Evolutionary conservation across 179 eudicot genomes (phyloP).

Genomic region (Dionaea muscipula): DNA sequence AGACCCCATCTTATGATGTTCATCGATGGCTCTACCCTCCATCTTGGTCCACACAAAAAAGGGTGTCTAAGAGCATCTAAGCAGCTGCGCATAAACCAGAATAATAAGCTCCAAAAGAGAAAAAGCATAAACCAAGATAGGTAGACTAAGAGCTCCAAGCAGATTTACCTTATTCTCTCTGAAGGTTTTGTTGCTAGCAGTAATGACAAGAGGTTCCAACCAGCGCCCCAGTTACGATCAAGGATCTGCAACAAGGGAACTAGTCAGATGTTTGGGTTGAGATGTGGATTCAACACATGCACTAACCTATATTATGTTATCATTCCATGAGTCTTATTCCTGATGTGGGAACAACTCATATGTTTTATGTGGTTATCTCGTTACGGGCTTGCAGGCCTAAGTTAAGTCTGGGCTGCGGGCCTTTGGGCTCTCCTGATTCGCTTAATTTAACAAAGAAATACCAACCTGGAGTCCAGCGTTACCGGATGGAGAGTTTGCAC

Average conservation of each 20-base stretch:
- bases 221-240: constrained; percentile 97
- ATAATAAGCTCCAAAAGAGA: background rate
- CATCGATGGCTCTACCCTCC: constrained; percentile 87
- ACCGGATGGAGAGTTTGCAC: constrained; percentile 48
- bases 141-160: background rate
- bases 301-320: no score
- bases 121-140: background rate
- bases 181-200: constrained; percentile 78
- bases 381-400: no score
- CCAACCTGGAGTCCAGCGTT: constrained; percentile 82
- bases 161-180: constrained; percentile 62
- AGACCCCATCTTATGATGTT: constrained; percentile 88
- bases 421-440: no score
- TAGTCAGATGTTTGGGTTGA: constrained; percentile 2
- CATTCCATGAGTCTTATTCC: no score
- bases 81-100: constrained; percentile 35
- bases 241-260: constrained; percentile 49
- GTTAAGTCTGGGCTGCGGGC: no score
- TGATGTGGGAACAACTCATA: no score
- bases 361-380: no score
- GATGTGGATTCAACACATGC: background rate
- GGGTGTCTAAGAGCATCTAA: constrained; percentile 91
- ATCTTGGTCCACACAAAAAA: constrained; percentile 87
- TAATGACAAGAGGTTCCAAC: constrained; percentile 79
- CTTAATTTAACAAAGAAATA: constrained; percentile 2